A percentile compares a stretch with the other conserved stretches of the same genome.
Evolutionary conservation across 352 stramenopile genomes (phyloP).

Genomic region (Phytopythium cucurbitacearum): DNA sequence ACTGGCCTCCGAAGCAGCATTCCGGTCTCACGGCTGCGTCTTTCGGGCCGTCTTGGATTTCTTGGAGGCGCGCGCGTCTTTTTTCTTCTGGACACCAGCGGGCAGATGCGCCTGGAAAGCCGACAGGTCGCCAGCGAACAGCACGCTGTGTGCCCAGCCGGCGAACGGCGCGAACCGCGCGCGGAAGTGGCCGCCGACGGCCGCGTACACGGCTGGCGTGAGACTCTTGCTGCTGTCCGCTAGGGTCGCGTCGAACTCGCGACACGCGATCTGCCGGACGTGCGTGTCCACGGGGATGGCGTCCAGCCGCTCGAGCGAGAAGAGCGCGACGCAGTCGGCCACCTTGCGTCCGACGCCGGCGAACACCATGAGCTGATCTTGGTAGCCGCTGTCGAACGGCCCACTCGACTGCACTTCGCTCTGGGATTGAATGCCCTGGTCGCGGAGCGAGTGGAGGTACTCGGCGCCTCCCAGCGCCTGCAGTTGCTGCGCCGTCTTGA

Average conservation of each 20-base stretch:
- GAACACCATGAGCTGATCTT: constrained; percentile 62
- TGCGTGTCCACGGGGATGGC: constrained; percentile 97
- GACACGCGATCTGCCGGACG: constrained; percentile 94
- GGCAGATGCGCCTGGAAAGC: constrained; percentile 27
- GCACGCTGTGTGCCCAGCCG: constrained; percentile 90
- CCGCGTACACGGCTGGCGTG: constrained; percentile 80
- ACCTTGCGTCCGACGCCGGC: constrained; percentile 93
- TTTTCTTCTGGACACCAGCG: constrained; percentile 14
- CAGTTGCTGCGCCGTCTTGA: constrained; percentile 76
- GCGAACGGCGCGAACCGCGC: constrained; percentile 84
- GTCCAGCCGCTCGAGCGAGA: constrained; percentile 91
- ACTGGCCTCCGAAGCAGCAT: no score
- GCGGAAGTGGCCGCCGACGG: constrained; percentile 93
- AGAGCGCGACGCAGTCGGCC: constrained; percentile 97
- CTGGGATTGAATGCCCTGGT: constrained; percentile 10
- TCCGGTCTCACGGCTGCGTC: background rate
- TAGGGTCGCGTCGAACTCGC: constrained; percentile 60
- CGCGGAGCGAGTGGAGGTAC: constrained; percentile 59
- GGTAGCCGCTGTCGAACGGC: constrained; percentile 26
- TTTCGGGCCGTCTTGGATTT: background rate
- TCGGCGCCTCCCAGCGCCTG: constrained; percentile 47
- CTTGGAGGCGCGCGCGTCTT: background rate
- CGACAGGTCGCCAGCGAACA: constrained; percentile 49
- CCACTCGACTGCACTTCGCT: constrained; percentile 1
- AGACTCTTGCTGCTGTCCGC: constrained; percentile 55